These are phyloP conservation scores for Tetrahymena thermophila DNA, from an alignment of 73 alveolate genomes.

Conservation along the genomic window DNA sequence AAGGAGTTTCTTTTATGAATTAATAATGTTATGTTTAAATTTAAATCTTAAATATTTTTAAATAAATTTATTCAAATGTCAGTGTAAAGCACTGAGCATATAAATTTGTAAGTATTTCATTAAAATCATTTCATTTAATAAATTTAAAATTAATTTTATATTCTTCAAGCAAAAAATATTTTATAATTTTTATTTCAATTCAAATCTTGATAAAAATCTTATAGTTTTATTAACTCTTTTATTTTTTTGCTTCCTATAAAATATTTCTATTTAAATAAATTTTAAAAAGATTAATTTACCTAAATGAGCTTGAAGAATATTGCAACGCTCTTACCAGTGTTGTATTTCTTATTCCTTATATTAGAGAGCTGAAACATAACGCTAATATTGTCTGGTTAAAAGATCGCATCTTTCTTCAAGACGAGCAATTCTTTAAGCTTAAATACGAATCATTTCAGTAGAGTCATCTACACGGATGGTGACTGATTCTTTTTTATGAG, in stretches of 20 bases:
- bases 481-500: not conserved
- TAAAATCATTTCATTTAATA: no score
- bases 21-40: no score
- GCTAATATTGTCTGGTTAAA: not conserved
- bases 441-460: not conserved
- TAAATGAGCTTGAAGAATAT: not conserved
- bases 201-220: no score
- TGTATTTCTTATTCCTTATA: not conserved
- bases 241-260: not conserved
- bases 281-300: not conserved
- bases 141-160: no score
- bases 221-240: no score
- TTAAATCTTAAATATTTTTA: no score
- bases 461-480: not conserved
- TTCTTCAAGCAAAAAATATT: no score
- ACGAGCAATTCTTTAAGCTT: not conserved
- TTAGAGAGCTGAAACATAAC: not conserved
- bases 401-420: not conserved
- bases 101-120: no score
- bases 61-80: no score
- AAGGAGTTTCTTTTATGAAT: not conserved
- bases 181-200: no score
- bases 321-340: not conserved
- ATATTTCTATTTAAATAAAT: not conserved
- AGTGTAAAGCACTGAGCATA: no score